phyloP scores from a whole-genome alignment of 345 rosid genomes.

The Populus alba region DNA sequence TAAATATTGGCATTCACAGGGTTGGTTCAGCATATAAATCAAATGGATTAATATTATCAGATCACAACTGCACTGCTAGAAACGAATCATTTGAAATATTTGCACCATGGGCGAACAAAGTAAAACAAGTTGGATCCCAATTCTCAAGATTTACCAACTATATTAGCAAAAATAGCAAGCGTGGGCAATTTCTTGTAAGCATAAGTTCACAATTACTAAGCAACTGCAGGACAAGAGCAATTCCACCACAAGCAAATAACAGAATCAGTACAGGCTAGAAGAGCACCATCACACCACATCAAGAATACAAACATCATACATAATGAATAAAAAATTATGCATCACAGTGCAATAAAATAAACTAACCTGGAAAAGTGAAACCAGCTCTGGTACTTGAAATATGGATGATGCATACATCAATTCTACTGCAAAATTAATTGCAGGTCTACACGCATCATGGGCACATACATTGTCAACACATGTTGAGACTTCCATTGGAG shows the following conservation, averaged over 20 bases:
- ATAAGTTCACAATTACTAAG: background rate
- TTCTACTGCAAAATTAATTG: constrained; percentile 73
- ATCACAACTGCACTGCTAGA: background rate
- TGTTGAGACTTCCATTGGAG: constrained; percentile 69
- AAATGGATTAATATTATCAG: background rate
- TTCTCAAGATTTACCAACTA: background rate
- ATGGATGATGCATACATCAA: constrained; percentile 76
- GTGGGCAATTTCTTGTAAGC: background rate
- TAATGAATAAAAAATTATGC: background rate
- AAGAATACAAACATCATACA: background rate
- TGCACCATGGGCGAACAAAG: background rate
- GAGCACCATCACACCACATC: background rate
- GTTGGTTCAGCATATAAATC: background rate
- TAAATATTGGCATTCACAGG: background rate
- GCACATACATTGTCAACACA: constrained; percentile 66
- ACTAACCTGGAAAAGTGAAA: constrained; percentile 79
- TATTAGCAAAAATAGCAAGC: background rate
- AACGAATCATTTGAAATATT: background rate
- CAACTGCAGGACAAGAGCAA: background rate
- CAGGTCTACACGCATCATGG: constrained; percentile 89
- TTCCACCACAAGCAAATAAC: constrained; percentile 11
- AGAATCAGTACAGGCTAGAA: background rate
- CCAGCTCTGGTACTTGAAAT: constrained; percentile 72
- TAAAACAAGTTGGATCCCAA: background rate
- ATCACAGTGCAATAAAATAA: background rate